Percentiles rank a stretch among this genome's conserved stretches.
Evolutionary conservation across 2,329 filamentous ascomycete species (phyloP).

Genomic region (Aspergillus transmontanensis): DNA sequence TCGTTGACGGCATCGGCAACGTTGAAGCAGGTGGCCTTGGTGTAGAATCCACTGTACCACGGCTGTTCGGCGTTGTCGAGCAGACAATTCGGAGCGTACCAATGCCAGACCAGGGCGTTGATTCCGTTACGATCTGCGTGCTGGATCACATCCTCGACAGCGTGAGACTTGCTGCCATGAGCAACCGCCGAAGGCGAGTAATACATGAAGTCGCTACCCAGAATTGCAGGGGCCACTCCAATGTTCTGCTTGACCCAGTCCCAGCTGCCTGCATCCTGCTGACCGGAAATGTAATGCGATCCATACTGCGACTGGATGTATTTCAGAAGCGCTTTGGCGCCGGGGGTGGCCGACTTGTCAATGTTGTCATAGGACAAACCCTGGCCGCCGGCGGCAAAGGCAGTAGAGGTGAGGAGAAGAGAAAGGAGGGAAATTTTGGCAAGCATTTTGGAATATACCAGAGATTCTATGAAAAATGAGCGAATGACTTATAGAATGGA

Average conservation of each 20-base stretch:
- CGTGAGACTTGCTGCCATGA: constrained; percentile 4
- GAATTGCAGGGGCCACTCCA: neutral
- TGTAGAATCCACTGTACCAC: constrained; percentile 15
- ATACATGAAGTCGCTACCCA: constrained; percentile 12
- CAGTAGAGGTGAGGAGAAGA: constrained; percentile 1
- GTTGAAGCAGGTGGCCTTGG: constrained; percentile 14
- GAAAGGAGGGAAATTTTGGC: neutral
- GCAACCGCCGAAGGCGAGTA: constrained; percentile 3
- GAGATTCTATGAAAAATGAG: neutral
- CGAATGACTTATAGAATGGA: neutral
- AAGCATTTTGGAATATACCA: constrained; percentile 4
- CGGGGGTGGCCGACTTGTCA: neutral
- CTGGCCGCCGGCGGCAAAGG: neutral
- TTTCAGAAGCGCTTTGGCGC: constrained; percentile 3
- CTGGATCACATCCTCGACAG: constrained; percentile 13
- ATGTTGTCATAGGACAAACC: constrained; percentile 5
- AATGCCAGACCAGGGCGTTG: constrained; percentile 15
- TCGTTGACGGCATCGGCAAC: constrained; percentile 1
- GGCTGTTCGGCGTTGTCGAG: constrained; percentile 3
- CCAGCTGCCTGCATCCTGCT: constrained; percentile 3
- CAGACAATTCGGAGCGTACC: constrained; percentile 10
- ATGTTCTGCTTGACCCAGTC: constrained; percentile 10
- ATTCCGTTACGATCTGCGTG: constrained; percentile 8
- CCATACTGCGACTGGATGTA: constrained; percentile 5
- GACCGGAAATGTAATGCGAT: neutral